A percentile compares a stretch with the other conserved stretches of the same genome.
These are phyloP conservation scores for Dioscorea cayenensis DNA, from an alignment of 116 monocot species.

Conservation along the genomic window DNA sequence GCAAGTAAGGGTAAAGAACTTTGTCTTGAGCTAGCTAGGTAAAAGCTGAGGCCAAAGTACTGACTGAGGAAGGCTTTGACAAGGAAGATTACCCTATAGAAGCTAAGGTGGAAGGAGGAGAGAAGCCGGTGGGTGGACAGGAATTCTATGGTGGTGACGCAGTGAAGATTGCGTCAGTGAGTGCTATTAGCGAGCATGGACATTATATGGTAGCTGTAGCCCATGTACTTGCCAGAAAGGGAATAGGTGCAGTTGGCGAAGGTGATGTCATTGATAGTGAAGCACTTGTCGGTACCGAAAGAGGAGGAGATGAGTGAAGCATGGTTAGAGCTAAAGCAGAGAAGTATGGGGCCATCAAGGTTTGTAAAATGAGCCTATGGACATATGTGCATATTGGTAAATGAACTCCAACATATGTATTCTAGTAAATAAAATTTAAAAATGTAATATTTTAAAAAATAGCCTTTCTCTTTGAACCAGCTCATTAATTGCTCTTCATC, in stretches of 20 bases:
- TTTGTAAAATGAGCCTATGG: neutral
- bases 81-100: slow-evolving; percentile 1
- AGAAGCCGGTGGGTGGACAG: slow-evolving; percentile 5
- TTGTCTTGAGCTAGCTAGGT: neutral
- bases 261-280: slow-evolving; percentile 16
- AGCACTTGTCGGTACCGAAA: slow-evolving; percentile 14
- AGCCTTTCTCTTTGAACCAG: too few relatives aligned
- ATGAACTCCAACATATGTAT: too few relatives aligned
- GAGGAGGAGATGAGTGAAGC: slow-evolving; percentile 21
- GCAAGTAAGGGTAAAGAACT: neutral
- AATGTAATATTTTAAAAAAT: too few relatives aligned
- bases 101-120: neutral
- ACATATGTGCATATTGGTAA: too few relatives aligned
- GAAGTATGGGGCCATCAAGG: slow-evolving; percentile 11
- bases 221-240: neutral
- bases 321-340: slow-evolving; percentile 16
- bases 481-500: too few relatives aligned
- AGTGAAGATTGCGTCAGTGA: slow-evolving; percentile 6
- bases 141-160: slow-evolving; percentile 1
- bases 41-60: neutral
- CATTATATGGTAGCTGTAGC: slow-evolving; percentile 5
- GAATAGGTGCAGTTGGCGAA: slow-evolving; percentile 21
- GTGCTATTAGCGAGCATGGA: slow-evolving; percentile 9
- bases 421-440: too few relatives aligned
- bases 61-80: neutral